Percentiles rank a stretch among this genome's conserved stretches.
Evolutionary conservation across 1,284 basidiomycete genomes (phyloP).

Genomic region (Cryptococcus amylolentus): DNA sequence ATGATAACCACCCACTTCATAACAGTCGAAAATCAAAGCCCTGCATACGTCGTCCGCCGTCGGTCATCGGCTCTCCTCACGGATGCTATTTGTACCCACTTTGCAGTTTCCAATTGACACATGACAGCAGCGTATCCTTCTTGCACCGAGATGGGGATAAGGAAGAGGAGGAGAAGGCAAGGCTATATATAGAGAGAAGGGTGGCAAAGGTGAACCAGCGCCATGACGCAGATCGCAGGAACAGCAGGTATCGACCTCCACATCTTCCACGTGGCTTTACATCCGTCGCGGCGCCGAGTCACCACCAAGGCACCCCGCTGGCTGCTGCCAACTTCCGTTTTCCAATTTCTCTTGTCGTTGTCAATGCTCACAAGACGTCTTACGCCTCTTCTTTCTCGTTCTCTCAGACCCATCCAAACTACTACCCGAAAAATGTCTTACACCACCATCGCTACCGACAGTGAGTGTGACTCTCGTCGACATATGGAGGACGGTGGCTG

Average conservation of each 20-base stretch:
- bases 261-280: too few species aligned
- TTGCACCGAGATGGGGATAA: too few species aligned
- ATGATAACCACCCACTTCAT: slow-evolving; percentile 8
- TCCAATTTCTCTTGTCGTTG: neutral
- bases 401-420: neutral
- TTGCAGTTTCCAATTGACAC: too few species aligned
- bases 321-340: neutral
- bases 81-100: too few species aligned
- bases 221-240: too few species aligned
- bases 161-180: neutral
- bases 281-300: too few species aligned
- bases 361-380: too few species aligned
- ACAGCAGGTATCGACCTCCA: too few species aligned
- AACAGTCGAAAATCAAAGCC: slow-evolving; percentile 17
- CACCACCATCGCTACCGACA: slow-evolving; percentile 45
- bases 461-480: slow-evolving; percentile 25
- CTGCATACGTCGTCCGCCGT: neutral
- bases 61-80: too few species aligned
- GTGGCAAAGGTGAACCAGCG: neutral
- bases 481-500: neutral
- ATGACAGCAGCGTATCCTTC: too few species aligned
- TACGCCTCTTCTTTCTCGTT: neutral
- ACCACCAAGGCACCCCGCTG: neutral
- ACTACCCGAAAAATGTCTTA: slow-evolving; percentile 17
- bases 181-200: neutral